These are phyloP conservation scores for Furcasterigmium furcatum DNA, from an alignment of 2,329 filamentous ascomycete species.

Conservation along the genomic window DNA sequence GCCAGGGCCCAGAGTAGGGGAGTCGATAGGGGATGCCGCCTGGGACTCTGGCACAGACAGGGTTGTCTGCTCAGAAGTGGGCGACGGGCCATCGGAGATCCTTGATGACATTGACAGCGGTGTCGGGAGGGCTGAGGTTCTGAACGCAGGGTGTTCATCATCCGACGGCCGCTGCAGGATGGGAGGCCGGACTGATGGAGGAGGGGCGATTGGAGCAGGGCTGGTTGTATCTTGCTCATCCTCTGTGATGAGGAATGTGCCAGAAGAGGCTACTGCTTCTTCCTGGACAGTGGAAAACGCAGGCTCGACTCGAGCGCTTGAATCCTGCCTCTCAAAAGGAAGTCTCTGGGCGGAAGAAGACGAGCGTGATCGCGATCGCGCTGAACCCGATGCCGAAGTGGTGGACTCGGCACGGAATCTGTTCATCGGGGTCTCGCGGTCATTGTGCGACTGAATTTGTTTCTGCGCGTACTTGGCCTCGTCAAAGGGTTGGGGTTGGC, in stretches of 20 bases:
- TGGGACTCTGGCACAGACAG: conserved; percentile 15
- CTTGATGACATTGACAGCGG: conserved; percentile 32
- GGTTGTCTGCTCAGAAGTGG: conserved; percentile 17
- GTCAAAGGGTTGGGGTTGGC: conserved; percentile 68
- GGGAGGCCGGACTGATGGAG: not conserved
- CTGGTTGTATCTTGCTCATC: no score
- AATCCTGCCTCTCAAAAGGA: conserved; percentile 23
- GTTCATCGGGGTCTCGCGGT: conserved; percentile 58
- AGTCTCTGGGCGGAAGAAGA: conserved; percentile 39
- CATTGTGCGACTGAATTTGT: conserved; percentile 76
- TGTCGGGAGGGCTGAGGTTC: conserved; percentile 37
- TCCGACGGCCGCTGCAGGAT: conserved; percentile 43
- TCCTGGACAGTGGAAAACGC: conserved; percentile 25
- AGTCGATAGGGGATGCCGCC: conserved; percentile 50
- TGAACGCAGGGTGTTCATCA: conserved; percentile 51
- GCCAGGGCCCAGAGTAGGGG: conserved; percentile 73
- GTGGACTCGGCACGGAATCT: conserved; percentile 43
- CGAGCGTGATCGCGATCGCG: conserved; percentile 38
- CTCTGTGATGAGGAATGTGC: conserved; percentile 40
- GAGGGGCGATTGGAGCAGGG: not conserved
- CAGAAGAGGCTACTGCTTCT: conserved; percentile 14
- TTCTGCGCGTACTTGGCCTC: conserved; percentile 82
- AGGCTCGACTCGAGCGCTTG: conserved; percentile 14
- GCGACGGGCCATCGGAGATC: conserved; percentile 23
- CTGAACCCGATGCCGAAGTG: conserved; percentile 29